Conservation (phyloP, 306 rosid species). For the Cicer bijugum region DNA sequence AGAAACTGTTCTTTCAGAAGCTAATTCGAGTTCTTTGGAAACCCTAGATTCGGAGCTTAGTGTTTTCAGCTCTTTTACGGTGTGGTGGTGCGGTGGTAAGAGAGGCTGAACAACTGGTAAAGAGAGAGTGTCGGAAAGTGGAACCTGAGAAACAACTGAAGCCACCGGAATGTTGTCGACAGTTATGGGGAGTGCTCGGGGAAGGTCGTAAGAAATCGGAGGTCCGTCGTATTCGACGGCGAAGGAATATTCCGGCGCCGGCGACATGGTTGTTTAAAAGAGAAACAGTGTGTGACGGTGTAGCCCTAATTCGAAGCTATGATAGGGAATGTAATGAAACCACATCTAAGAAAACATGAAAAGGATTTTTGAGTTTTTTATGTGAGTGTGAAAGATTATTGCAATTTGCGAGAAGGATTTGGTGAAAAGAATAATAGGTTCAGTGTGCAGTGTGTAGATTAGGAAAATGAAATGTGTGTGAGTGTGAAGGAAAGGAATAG, state of each 20-base stretch:
- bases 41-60: slow-evolving; percentile 61
- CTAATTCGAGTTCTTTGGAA: slow-evolving; percentile 47
- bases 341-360: slow-evolving; percentile 50
- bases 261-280: slow-evolving; percentile 54
- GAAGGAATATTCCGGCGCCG: slow-evolving; percentile 71
- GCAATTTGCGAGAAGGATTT: slow-evolving; percentile 18
- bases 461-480: slow-evolving; percentile 20
- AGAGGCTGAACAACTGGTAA: slow-evolving; percentile 95
- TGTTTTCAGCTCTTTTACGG: slow-evolving; percentile 62
- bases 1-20: slow-evolving; percentile 65
- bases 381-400: neutral
- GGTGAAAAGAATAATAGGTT: slow-evolving; percentile 22
- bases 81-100: slow-evolving; percentile 47
- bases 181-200: slow-evolving; percentile 83
- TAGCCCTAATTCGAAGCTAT: slow-evolving; percentile 51
- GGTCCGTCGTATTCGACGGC: slow-evolving; percentile 95
- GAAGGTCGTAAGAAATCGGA: slow-evolving; percentile 74
- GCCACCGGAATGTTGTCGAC: slow-evolving; percentile 92
- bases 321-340: slow-evolving; percentile 36
- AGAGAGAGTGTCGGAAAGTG: slow-evolving; percentile 60
- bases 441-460: slow-evolving; percentile 6
- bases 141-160: slow-evolving; percentile 75
- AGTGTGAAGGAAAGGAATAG: slow-evolving; percentile 20
- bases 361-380: neutral
- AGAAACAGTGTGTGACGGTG: neutral